Evolutionary conservation across 2,329 filamentous ascomycete species (phyloP).

Genomic region (Aureobasidium melanogenum): DNA sequence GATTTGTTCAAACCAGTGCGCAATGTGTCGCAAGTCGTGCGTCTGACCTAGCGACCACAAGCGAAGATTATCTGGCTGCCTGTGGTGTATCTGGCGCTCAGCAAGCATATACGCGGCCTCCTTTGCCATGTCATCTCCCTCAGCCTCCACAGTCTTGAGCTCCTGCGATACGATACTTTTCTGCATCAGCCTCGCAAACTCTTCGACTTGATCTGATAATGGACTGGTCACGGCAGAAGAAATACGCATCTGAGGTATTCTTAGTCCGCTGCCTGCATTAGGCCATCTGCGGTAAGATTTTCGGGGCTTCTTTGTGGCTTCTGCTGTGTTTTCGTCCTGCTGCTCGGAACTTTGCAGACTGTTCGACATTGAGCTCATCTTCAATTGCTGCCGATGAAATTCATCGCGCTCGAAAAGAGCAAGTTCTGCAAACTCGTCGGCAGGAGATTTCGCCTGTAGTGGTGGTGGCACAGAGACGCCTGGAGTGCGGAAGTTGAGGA

Average conservation of each 20-base stretch:
- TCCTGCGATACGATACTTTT: slow-evolving; percentile 30
- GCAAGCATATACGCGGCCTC: slow-evolving; percentile 15
- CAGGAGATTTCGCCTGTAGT: slow-evolving; percentile 10
- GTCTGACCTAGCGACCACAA: slow-evolving; percentile 11
- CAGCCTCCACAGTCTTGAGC: slow-evolving; percentile 9
- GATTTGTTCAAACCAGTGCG: slow-evolving; percentile 15
- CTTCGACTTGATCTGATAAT: slow-evolving; percentile 32
- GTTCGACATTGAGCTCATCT: slow-evolving; percentile 17
- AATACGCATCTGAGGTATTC: slow-evolving; percentile 34
- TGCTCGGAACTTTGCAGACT: background rate
- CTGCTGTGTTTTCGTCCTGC: background rate
- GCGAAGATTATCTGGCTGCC: slow-evolving; percentile 1
- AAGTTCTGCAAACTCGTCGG: slow-evolving; percentile 27
- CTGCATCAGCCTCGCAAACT: slow-evolving; percentile 31
- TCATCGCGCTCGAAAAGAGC: slow-evolving; percentile 22
- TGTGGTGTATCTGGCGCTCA: slow-evolving; percentile 12
- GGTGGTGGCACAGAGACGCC: slow-evolving; percentile 20
- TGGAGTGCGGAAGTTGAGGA: slow-evolving; percentile 42
- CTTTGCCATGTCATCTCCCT: slow-evolving; percentile 9
- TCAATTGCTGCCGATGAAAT: slow-evolving; percentile 19
- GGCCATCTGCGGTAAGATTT: slow-evolving; percentile 34
- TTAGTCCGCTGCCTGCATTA: slow-evolving; percentile 29
- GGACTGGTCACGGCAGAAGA: slow-evolving; percentile 29
- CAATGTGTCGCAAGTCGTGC: slow-evolving; percentile 5
- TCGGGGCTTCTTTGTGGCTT: slow-evolving; percentile 12